These are phyloP conservation scores for Metroxylon sagu DNA, from an alignment of 176 grass and related monocot species.

Conservation along the genomic window DNA sequence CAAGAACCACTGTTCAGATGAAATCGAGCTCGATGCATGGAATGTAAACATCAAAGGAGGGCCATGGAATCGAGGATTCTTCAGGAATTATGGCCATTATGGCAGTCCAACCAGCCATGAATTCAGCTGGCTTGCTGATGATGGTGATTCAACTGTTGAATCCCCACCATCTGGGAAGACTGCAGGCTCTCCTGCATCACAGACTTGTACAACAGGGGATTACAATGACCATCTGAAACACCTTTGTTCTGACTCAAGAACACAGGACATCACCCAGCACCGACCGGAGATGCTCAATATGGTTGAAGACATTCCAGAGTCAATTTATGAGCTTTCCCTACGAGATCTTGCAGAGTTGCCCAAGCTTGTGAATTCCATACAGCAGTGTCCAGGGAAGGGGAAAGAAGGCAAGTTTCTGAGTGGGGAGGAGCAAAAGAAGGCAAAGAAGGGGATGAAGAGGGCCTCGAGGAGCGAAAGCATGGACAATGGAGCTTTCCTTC, in stretches of 20 bases:
- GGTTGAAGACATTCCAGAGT: constrained; percentile 10
- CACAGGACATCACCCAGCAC: background rate
- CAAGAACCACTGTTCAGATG: background rate
- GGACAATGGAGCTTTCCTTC: constrained; percentile 23
- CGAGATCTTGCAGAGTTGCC: constrained; percentile 24
- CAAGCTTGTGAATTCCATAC: background rate
- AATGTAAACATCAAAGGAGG: background rate
- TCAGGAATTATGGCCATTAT: too few species aligned
- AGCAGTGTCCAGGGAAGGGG: constrained; percentile 3
- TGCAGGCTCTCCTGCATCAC: too few species aligned
- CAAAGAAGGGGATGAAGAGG: background rate
- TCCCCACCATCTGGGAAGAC: too few species aligned
- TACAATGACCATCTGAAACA: too few species aligned
- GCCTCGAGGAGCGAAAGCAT: background rate
- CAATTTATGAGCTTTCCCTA: constrained; percentile 33
- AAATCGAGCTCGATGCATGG: constrained; percentile 8
- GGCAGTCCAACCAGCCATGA: too few species aligned
- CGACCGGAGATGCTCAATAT: background rate
- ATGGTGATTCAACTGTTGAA: too few species aligned
- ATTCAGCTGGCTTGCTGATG: too few species aligned
- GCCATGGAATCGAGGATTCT: background rate
- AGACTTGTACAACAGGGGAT: too few species aligned
- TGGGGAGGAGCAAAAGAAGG: background rate
- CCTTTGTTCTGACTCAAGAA: too few species aligned
- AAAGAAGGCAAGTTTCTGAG: constrained; percentile 7